phyloP scores from a whole-genome alignment of 768 basidiomycete species.

The Cantharellus cinnabarinus region DNA sequence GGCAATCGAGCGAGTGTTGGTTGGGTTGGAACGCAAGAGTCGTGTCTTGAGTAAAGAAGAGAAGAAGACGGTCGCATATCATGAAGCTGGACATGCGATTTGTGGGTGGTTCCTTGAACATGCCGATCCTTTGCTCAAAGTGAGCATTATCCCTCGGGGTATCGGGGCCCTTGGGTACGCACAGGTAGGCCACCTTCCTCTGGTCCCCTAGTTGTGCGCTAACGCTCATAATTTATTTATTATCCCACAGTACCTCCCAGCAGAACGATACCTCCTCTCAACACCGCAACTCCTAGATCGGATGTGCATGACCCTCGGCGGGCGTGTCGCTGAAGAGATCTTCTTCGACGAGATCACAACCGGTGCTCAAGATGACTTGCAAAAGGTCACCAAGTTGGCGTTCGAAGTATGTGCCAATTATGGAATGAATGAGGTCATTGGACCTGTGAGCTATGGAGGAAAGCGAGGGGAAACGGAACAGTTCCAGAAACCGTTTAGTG shows the following conservation, averaged over 20 bases:
- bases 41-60: slow-evolving; percentile 83
- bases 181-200: slow-evolving; percentile 33
- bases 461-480: slow-evolving; percentile 60
- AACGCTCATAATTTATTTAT: neutral
- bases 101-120: slow-evolving; percentile 98
- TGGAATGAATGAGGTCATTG: slow-evolving; percentile 89
- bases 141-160: slow-evolving; percentile 94
- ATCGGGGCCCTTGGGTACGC: slow-evolving; percentile 93
- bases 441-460: slow-evolving; percentile 93
- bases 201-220: neutral
- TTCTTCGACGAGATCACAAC: slow-evolving; percentile 98
- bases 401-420: slow-evolving; percentile 84
- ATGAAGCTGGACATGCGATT: slow-evolving; percentile 96
- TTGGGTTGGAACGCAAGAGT: slow-evolving; percentile 89
- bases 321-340: slow-evolving; percentile 94
- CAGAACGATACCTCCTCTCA: slow-evolving; percentile 87
- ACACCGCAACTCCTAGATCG: slow-evolving; percentile 87
- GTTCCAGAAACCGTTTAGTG: slow-evolving; percentile 96
- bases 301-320: slow-evolving; percentile 97
- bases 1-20: slow-evolving; percentile 94
- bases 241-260: slow-evolving; percentile 58
- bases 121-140: slow-evolving; percentile 90
- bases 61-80: slow-evolving; percentile 97
- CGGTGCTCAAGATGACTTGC: slow-evolving; percentile 93
- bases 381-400: slow-evolving; percentile 96